Evolutionary conservation across 768 basidiomycete genomes (phyloP).

Genomic region (Tylopilus balloui): DNA sequence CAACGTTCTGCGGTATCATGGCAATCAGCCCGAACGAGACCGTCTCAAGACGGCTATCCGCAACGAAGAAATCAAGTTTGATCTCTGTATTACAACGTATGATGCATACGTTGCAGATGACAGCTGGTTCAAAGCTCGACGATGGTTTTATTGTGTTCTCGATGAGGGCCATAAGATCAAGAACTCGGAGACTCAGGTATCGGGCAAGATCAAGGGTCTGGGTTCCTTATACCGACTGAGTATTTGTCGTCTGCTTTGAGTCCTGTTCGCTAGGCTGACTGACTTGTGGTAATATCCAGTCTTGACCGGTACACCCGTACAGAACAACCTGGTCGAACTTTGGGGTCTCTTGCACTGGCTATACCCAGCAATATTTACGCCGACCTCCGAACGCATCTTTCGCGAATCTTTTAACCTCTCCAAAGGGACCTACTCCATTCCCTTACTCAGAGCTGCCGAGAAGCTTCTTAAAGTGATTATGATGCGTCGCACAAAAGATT

Average conservation of each 20-base stretch:
- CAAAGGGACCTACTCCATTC: slow-evolving; percentile 46
- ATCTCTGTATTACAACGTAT: slow-evolving; percentile 66
- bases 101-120: slow-evolving; percentile 57
- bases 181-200: slow-evolving; percentile 53
- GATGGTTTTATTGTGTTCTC: slow-evolving; percentile 56
- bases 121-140: slow-evolving; percentile 54
- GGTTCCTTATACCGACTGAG: slow-evolving; percentile 55
- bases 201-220: slow-evolving; percentile 51
- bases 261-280: not conserved
- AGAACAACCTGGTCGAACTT: slow-evolving; percentile 59
- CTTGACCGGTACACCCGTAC: slow-evolving; percentile 70
- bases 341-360: slow-evolving; percentile 56
- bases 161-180: slow-evolving; percentile 74
- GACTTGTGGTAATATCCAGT: slow-evolving; percentile 33
- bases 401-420: slow-evolving; percentile 50
- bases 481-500: slow-evolving; percentile 57
- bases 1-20: slow-evolving; percentile 57
- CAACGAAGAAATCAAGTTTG: slow-evolving; percentile 31
- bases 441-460: slow-evolving; percentile 46
- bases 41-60: slow-evolving; percentile 48
- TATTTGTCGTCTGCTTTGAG: slow-evolving; percentile 17
- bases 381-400: slow-evolving; percentile 44
- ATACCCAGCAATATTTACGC: slow-evolving; percentile 50
- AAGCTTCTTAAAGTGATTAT: slow-evolving; percentile 48
- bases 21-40: slow-evolving; percentile 46